These are phyloP conservation scores for Hanseniaspora nectarophila DNA, from an alignment of 805 yeast species.

Conservation along the genomic window DNA sequence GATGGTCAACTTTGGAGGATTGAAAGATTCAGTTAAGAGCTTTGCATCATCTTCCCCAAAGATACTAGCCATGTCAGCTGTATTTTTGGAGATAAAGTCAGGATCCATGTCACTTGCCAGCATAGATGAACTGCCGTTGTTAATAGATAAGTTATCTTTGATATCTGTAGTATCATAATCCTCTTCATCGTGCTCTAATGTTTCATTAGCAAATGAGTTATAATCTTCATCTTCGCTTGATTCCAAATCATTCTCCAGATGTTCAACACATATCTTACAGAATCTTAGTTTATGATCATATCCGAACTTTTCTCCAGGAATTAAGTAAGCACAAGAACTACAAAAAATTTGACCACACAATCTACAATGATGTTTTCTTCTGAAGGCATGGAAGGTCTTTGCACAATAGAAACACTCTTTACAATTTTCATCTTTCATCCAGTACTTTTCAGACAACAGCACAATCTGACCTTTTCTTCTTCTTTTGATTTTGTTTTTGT, in stretches of 20 bases:
- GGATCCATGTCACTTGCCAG: neutral
- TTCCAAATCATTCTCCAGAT: constrained; percentile 45
- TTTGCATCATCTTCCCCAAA: constrained; percentile 29
- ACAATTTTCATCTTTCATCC: constrained; percentile 94
- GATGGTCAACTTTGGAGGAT: constrained; percentile 63
- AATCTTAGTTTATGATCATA: constrained; percentile 61
- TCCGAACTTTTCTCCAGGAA: constrained; percentile 54
- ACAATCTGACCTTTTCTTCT: constrained; percentile 16
- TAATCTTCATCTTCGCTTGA: constrained; percentile 49
- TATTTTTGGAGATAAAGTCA: constrained; percentile 16
- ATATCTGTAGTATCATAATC: neutral
- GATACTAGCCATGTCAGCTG: constrained; percentile 28
- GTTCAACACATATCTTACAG: constrained; percentile 57
- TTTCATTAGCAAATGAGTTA: constrained; percentile 10
- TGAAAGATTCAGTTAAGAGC: constrained; percentile 32
- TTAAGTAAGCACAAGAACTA: constrained; percentile 60
- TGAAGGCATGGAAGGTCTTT: constrained; percentile 65
- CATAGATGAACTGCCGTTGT: constrained; percentile 3
- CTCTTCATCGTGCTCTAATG: constrained; percentile 2
- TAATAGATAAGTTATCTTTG: constrained; percentile 7
- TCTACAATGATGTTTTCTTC: constrained; percentile 89
- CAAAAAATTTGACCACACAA: constrained; percentile 95
- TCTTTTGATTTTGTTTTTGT: constrained; percentile 22
- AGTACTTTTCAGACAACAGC: constrained; percentile 51
- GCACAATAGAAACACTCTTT: constrained; percentile 79